Evolutionary conservation across 139 green algal genomes (phyloP).

Genomic region (Tetraselmis chui): DNA sequence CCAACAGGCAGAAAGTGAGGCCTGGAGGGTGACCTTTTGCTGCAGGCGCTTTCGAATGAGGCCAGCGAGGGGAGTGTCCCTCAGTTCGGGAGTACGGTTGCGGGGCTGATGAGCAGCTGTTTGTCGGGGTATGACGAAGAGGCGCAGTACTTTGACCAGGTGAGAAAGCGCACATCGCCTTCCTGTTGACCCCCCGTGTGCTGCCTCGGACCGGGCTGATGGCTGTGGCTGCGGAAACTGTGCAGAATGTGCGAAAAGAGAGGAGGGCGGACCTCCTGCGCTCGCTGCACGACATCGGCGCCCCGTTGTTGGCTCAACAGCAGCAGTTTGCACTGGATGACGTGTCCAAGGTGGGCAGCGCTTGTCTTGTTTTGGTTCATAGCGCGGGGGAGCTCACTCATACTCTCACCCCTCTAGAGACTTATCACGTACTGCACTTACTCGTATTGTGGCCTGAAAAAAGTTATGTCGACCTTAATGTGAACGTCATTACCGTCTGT

Average conservation of each 20-base stretch:
- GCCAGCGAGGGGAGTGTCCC: constrained; percentile 34
- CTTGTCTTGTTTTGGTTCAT: no score
- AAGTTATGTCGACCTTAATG: no score
- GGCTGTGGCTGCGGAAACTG: not conserved
- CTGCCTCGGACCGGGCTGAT: no score
- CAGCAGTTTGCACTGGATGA: no score
- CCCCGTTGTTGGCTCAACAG: not conserved
- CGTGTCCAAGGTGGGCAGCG: no score
- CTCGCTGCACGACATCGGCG: not conserved
- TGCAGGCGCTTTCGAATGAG: constrained; percentile 29
- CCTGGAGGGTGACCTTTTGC: not conserved
- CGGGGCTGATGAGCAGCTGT: constrained; percentile 57
- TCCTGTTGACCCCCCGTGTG: not conserved
- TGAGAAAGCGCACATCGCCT: constrained; percentile 14
- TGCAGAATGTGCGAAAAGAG: not conserved
- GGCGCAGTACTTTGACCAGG: constrained; percentile 77
- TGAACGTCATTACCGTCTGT: no score
- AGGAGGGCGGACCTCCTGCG: constrained; percentile 3
- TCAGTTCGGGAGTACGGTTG: constrained; percentile 48
- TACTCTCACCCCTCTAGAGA: no score
- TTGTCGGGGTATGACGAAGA: constrained; percentile 78
- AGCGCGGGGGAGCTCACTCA: no score
- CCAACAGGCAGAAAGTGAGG: no score
- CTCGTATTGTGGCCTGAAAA: no score
- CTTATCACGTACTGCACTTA: no score